Percentiles rank a stretch among this genome's conserved stretches.
These are phyloP conservation scores for Diaporthe eres DNA, from an alignment of 2,329 filamentous ascomycete species.

Conservation along the genomic window DNA sequence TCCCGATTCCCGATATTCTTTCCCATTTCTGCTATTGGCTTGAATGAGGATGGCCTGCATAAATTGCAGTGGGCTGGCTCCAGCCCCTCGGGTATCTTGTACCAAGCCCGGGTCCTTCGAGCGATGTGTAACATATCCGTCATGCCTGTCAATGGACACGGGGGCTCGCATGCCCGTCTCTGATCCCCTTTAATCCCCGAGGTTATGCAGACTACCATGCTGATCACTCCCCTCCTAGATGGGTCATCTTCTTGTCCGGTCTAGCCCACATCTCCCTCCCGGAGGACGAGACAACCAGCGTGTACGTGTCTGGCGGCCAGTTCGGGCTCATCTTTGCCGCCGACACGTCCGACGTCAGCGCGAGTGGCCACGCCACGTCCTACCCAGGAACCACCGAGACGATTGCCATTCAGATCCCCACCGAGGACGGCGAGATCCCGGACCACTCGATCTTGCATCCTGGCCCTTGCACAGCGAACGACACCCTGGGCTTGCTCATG, in stretches of 20 bases:
- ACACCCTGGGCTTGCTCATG: background rate
- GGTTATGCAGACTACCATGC: background rate
- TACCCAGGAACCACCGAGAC: slow-evolving; percentile 58
- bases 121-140: too few species aligned
- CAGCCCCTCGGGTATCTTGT: background rate
- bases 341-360: slow-evolving; percentile 56
- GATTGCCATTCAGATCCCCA: slow-evolving; percentile 54
- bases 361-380: slow-evolving; percentile 55
- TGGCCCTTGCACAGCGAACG: slow-evolving; percentile 53
- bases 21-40: background rate
- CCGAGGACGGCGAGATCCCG: slow-evolving; percentile 52
- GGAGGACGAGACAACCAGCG: slow-evolving; percentile 50
- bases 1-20: background rate
- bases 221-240: slow-evolving; percentile 46
- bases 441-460: slow-evolving; percentile 56
- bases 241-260: slow-evolving; percentile 55
- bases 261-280: slow-evolving; percentile 59
- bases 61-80: background rate
- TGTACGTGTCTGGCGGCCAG: slow-evolving; percentile 55
- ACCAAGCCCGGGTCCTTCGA: background rate
- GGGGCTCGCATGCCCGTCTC: background rate
- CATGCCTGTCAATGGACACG: background rate
- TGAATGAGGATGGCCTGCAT: background rate
- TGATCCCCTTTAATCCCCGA: background rate
- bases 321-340: slow-evolving; percentile 58